Percentiles rank a stretch among this genome's conserved stretches.
Evolutionary conservation across 805 yeast species (phyloP).

Genomic region (Kazachstania taianensis): DNA sequence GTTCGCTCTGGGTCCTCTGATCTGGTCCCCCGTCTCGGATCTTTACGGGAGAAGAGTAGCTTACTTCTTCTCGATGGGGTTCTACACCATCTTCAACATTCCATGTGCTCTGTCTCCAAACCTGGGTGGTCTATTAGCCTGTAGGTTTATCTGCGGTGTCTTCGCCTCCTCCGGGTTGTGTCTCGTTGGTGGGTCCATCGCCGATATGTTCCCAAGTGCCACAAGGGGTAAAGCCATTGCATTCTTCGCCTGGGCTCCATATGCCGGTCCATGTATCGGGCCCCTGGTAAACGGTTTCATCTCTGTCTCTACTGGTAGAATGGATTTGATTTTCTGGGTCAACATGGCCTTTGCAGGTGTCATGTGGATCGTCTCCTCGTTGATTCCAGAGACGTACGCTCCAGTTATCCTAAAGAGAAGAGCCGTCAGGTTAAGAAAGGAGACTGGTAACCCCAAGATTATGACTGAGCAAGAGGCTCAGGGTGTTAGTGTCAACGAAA

Average conservation of each 20-base stretch:
- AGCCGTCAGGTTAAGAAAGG: slow-evolving; percentile 59
- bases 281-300: slow-evolving; percentile 85
- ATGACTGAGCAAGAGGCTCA: slow-evolving; percentile 91
- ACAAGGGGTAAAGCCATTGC: slow-evolving; percentile 87
- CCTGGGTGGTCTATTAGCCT: slow-evolving; percentile 68
- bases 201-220: slow-evolving; percentile 75
- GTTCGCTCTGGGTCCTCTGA: slow-evolving; percentile 73
- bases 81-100: slow-evolving; percentile 71
- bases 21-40: slow-evolving; percentile 87
- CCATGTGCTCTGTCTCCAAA: slow-evolving; percentile 82
- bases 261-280: slow-evolving; percentile 86
- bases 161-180: slow-evolving; percentile 76
- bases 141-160: slow-evolving; percentile 82
- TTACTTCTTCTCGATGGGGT: slow-evolving; percentile 62
- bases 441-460: slow-evolving; percentile 72
- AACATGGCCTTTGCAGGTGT: slow-evolving; percentile 87
- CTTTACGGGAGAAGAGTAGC: slow-evolving; percentile 79
- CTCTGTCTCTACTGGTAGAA: slow-evolving; percentile 54
- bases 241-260: slow-evolving; percentile 84
- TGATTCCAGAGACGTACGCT: slow-evolving; percentile 85
- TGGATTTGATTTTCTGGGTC: slow-evolving; percentile 76
- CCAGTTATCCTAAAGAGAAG: slow-evolving; percentile 64
- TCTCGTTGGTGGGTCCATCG: slow-evolving; percentile 83
- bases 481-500: slow-evolving; percentile 57
- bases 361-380: slow-evolving; percentile 55